Conservation (phyloP, 2,329 filamentous ascomycete species). For the Pestalotiopsis sp. region DNA sequence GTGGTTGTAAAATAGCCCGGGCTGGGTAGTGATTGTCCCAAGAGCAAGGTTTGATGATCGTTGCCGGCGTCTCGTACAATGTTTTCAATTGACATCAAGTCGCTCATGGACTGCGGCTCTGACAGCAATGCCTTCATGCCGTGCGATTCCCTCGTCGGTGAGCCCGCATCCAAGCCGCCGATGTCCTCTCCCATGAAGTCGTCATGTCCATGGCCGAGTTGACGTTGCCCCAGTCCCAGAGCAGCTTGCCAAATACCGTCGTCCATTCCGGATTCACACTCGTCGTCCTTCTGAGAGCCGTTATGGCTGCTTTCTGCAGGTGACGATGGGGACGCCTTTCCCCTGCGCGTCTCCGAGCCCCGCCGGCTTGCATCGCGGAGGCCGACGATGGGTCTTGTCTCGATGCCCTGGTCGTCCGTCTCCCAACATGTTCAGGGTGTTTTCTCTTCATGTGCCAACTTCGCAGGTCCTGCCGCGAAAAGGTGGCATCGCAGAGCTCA, state of each 20-base stretch:
- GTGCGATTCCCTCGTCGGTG: background rate
- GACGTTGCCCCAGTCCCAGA: background rate
- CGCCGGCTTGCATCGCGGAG: background rate
- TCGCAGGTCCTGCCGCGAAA: conserved; percentile 1
- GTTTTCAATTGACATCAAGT: background rate
- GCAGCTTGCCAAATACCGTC: background rate
- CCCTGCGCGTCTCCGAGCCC: background rate
- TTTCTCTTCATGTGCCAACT: conserved; percentile 7
- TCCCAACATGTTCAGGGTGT: background rate
- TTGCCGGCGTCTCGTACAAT: background rate
- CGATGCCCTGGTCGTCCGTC: background rate
- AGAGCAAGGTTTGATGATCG: background rate
- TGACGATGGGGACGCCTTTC: background rate
- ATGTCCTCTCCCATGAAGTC: background rate
- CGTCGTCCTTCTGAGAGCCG: background rate
- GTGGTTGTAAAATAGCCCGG: background rate
- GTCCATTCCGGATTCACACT: background rate
- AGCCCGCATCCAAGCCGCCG: background rate
- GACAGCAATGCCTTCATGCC: background rate
- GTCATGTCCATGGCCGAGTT: background rate
- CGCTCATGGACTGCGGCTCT: background rate
- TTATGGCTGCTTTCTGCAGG: background rate
- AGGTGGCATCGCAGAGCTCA: background rate
- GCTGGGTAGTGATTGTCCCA: background rate
- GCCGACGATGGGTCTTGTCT: background rate